Base-by-base conservation (phyloP, 257 asterid genomes). In the Scutellaria baicalensis region DNA sequence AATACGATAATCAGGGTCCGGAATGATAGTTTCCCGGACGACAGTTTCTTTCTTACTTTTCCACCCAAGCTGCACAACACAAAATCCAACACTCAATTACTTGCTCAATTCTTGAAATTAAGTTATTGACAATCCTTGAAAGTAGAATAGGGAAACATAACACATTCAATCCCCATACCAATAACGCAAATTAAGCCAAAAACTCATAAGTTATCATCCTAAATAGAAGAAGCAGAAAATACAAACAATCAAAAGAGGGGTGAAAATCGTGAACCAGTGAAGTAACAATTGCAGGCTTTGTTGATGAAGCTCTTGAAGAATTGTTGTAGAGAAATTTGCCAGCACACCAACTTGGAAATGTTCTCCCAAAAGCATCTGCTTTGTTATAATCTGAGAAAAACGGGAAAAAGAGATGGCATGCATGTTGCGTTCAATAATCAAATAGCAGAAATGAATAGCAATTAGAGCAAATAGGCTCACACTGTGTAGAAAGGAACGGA, bases 1-100 rank as follows among this genome's bases (percentile, higher is more conserved):
- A 70, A 93, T 85, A 40, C 95, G 88, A 69, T 85, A 93, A 77
- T 93, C 97, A 1, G 99, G 95, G 40, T 89, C 96, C 6, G 99
- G 97, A 69, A 93, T 79, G 63, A 89, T 68, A 7, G 85, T 82
- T n/a, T 89, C 96, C 6, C 97, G 97, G 66, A 93, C 78, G 63
- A 89, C 66, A 7, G 85, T 82, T 59, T 82, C 93, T 74, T 73
- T 90, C 89, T 79, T 78, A 69, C 78, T 82, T 70, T 84, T 82
- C 83, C 83, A 80, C 40, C 92, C 88, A 13, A 88, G 67, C 98
- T 93, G 88, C 81, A 78, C 45, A 74, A 13, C 38, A 50, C 33
- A 47, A 66, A 75, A 49, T 45, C 6, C 36, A 58, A 63, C n/a
- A 18, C 38, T 47, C 8, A 75, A 9, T 20, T 21, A 18, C 10